phyloP scores from a whole-genome alignment of 1,139 yeast genomes.

The Scheffersomyces quercinus region DNA sequence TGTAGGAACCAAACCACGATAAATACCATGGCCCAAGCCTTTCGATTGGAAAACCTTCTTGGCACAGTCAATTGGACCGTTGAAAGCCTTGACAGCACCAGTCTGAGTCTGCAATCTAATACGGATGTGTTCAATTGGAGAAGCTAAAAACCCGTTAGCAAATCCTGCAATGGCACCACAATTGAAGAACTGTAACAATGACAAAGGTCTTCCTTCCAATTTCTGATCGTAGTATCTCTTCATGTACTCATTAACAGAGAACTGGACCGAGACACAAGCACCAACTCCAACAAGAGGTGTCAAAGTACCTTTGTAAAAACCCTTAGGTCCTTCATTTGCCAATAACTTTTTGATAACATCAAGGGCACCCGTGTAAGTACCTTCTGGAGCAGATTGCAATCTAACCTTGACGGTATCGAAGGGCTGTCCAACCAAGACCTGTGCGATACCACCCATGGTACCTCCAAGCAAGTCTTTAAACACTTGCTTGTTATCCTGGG shows the following conservation, averaged over 20 bases:
- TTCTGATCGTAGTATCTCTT: slow-evolving; percentile 63
- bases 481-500: slow-evolving; percentile 52
- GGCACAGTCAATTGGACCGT: slow-evolving; percentile 82
- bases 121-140: slow-evolving; percentile 93
- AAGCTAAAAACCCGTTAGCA: slow-evolving; percentile 82
- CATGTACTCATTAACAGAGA: slow-evolving; percentile 91
- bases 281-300: slow-evolving; percentile 90
- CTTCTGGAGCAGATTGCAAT: slow-evolving; percentile 80
- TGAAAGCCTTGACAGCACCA: slow-evolving; percentile 43
- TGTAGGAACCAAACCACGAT: slow-evolving; percentile 80
- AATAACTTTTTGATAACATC: slow-evolving; percentile 74
- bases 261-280: slow-evolving; percentile 81
- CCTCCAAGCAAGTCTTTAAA: slow-evolving; percentile 85
- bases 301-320: slow-evolving; percentile 85
- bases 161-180: slow-evolving; percentile 90
- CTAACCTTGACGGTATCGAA: slow-evolving; percentile 94
- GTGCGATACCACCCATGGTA: slow-evolving; percentile 92
- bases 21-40: slow-evolving; percentile 61
- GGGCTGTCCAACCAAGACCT: slow-evolving; percentile 94
- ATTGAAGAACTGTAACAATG: slow-evolving; percentile 62
- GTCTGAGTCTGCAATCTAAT: slow-evolving; percentile 87
- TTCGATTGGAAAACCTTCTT: slow-evolving; percentile 53
- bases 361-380: slow-evolving; percentile 69
- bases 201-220: slow-evolving; percentile 41
- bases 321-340: slow-evolving; percentile 72